phyloP scores from a whole-genome alignment of 2,329 filamentous ascomycete species.

The Parastagonospora avenae region DNA sequence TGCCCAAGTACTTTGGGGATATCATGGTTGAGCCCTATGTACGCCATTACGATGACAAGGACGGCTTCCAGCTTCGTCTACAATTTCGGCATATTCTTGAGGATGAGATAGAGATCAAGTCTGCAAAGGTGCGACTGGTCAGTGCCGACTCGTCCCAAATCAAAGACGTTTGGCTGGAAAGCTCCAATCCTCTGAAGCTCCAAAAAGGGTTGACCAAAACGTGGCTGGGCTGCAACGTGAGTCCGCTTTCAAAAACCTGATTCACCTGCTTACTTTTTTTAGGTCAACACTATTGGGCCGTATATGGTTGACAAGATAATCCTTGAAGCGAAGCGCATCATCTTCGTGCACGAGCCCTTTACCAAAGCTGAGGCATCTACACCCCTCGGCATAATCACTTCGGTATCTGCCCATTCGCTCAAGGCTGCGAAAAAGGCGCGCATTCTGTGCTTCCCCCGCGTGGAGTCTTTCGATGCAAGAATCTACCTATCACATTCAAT shows the following conservation, averaged over 20 bases:
- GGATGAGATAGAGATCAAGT: conserved; percentile 70
- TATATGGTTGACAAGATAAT: conserved; percentile 77
- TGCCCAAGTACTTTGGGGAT: conserved; percentile 75
- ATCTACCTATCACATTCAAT: conserved; percentile 71
- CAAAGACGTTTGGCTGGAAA: conserved; percentile 71
- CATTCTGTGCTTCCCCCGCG: conserved; percentile 74
- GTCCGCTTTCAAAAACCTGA: conserved; percentile 4
- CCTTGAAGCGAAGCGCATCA: conserved; percentile 67
- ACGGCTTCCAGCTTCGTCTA: conserved; percentile 75
- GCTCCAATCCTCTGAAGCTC: conserved; percentile 53
- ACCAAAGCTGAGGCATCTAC: conserved; percentile 55
- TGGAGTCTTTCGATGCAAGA: conserved; percentile 70
- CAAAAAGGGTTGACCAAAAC: conserved; percentile 61
- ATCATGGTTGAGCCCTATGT: conserved; percentile 72
- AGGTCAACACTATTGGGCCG: conserved; percentile 71
- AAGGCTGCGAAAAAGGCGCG: conserved; percentile 55
- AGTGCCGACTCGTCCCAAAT: conserved; percentile 60
- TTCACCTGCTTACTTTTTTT: conserved; percentile 31
- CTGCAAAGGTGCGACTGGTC: conserved; percentile 67
- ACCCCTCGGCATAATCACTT: conserved; percentile 54
- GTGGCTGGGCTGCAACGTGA: conserved; percentile 55
- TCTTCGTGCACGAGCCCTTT: conserved; percentile 69
- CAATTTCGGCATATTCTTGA: conserved; percentile 73
- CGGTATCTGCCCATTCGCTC: conserved; percentile 40
- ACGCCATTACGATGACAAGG: conserved; percentile 70